Conservation (phyloP, 768 basidiomycete genomes). For the Hypholoma fasciculare region DNA sequence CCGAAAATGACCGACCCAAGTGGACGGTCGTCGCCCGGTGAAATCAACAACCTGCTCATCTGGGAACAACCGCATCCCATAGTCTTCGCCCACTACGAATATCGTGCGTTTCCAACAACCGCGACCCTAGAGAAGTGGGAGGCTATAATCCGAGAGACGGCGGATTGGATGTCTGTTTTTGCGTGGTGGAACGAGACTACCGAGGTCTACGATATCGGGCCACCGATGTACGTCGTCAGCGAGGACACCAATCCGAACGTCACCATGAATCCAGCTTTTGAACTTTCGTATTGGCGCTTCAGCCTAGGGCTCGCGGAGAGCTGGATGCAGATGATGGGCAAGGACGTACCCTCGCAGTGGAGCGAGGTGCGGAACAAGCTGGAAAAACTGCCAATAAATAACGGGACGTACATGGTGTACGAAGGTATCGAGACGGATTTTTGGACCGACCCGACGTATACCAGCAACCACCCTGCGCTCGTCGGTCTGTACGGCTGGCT, state of each 20-base stretch:
- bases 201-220: conserved; percentile 52
- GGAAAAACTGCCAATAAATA: conserved; percentile 50
- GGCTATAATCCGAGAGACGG: conserved; percentile 49
- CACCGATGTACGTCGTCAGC: conserved; percentile 57
- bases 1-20: conserved; percentile 65
- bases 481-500: conserved; percentile 61
- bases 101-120: conserved; percentile 38
- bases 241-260: conserved; percentile 57
- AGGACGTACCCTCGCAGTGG: conserved; percentile 43
- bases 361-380: conserved; percentile 42
- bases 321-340: conserved; percentile 47
- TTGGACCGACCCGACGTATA: conserved; percentile 51
- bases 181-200: conserved; percentile 52
- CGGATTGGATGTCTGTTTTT: conserved; percentile 61
- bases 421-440: conserved; percentile 53
- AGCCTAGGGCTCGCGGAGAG: conserved; percentile 47
- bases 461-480: conserved; percentile 58
- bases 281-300: conserved; percentile 58
- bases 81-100: conserved; percentile 58
- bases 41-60: conserved; percentile 63
- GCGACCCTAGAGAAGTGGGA: conserved; percentile 45
- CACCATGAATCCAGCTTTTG: conserved; percentile 57
- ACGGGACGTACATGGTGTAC: conserved; percentile 53
- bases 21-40: conserved; percentile 56
- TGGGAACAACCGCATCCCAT: conserved; percentile 66